Percentiles rank a stretch among this genome's conserved stretches.
Evolutionary conservation across 2,329 filamentous ascomycete genomes (phyloP).

Genomic region (Colletotrichum sojae): DNA sequence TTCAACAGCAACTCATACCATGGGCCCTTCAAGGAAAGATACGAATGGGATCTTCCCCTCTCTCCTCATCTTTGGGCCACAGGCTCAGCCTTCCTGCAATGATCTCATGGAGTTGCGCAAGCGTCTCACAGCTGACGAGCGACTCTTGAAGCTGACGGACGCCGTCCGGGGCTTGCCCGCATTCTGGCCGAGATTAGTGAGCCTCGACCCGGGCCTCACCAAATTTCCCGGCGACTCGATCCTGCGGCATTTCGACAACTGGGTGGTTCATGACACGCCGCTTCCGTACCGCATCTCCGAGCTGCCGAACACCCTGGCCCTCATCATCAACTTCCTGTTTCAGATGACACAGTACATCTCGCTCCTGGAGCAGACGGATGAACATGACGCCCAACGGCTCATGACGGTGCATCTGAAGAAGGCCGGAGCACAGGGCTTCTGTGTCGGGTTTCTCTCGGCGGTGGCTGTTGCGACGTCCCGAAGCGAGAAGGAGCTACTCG

Average conservation of each 20-base stretch:
- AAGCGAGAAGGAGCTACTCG: slow-evolving; percentile 47
- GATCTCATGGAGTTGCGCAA: too few relatives aligned
- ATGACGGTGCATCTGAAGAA: not conserved
- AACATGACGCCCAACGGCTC: not conserved
- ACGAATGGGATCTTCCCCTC: too few relatives aligned
- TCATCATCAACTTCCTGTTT: slow-evolving; percentile 15
- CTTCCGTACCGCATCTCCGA: not conserved
- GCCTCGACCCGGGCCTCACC: not conserved
- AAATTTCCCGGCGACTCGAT: not conserved
- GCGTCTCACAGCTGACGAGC: too few relatives aligned
- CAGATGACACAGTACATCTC: slow-evolving; percentile 16
- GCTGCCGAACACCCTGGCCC: not conserved
- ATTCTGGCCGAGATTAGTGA: not conserved
- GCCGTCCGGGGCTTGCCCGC: too few relatives aligned
- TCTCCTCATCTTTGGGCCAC: too few relatives aligned
- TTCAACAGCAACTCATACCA: too few relatives aligned
- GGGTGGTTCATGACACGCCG: not conserved
- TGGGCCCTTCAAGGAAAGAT: too few relatives aligned
- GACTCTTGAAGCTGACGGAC: too few relatives aligned
- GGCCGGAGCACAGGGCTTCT: slow-evolving; percentile 50
- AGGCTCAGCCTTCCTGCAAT: too few relatives aligned
- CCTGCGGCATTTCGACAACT: not conserved
- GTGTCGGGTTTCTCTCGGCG: slow-evolving; percentile 56
- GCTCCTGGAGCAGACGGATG: not conserved
- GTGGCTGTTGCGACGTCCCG: slow-evolving; percentile 51